These are phyloP conservation scores for Hymenoscyphus infarciens DNA, from an alignment of 2,329 filamentous ascomycete species.

Conservation along the genomic window DNA sequence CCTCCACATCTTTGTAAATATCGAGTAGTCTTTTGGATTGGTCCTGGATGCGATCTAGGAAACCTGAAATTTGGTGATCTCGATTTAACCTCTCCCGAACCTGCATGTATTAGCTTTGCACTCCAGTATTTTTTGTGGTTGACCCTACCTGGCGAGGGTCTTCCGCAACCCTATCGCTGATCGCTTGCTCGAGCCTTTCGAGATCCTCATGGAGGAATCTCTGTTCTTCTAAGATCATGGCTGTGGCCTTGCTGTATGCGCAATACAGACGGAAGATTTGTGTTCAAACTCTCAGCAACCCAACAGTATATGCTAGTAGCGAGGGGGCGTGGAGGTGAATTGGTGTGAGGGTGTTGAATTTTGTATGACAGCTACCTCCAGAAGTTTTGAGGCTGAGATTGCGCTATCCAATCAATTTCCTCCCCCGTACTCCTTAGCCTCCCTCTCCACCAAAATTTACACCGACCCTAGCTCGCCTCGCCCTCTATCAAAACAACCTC, in stretches of 20 bases:
- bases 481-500: neutral
- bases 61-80: slow-evolving; percentile 86
- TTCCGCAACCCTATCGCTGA: slow-evolving; percentile 82
- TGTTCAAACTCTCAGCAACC: neutral
- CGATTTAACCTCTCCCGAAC: slow-evolving; percentile 84
- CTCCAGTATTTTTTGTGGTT: neutral
- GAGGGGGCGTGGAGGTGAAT: neutral
- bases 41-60: slow-evolving; percentile 80
- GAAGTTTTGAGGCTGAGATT: slow-evolving; percentile 20
- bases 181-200: slow-evolving; percentile 90
- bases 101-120: slow-evolving; percentile 41
- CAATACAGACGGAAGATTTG: neutral
- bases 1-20: slow-evolving; percentile 79
- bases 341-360: neutral
- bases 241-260: slow-evolving; percentile 16
- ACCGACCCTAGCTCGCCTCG: slow-evolving; percentile 1
- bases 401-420: slow-evolving; percentile 7
- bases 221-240: slow-evolving; percentile 87
- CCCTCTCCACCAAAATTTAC: slow-evolving; percentile 3
- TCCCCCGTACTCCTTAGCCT: neutral
- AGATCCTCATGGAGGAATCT: slow-evolving; percentile 93
- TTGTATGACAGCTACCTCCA: neutral
- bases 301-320: neutral
- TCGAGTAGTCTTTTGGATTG: slow-evolving; percentile 78
- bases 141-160: slow-evolving; percentile 77